A percentile compares a stretch with the other conserved stretches of the same genome.
These are phyloP conservation scores for Termitomyces sp. DNA, from an alignment of 768 basidiomycete species.

Conservation along the genomic window DNA sequence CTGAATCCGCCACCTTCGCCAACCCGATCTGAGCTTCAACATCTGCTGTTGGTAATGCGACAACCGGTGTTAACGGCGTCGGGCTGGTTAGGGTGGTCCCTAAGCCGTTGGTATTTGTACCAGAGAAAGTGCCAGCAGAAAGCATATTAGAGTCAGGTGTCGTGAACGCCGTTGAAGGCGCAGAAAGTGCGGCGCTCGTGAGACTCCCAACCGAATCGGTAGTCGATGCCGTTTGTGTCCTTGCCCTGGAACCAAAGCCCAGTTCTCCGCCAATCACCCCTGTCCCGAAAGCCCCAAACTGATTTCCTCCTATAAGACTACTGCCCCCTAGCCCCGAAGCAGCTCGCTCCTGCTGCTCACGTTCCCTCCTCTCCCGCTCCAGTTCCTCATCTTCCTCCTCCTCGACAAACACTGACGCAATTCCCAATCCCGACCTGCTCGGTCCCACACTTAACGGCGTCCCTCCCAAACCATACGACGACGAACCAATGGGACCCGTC, in stretches of 20 bases:
- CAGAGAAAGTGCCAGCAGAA: slow-evolving; percentile 27
- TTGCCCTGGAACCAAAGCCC: slow-evolving; percentile 41
- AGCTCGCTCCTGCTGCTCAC: slow-evolving; percentile 21
- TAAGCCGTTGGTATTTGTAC: slow-evolving; percentile 32
- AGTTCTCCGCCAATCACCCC: slow-evolving; percentile 36
- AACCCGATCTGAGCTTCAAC: slow-evolving; percentile 73
- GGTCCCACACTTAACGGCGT: slow-evolving; percentile 3
- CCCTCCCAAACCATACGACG: slow-evolving; percentile 53
- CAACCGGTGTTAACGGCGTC: slow-evolving; percentile 65
- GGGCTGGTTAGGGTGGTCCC: slow-evolving; percentile 47
- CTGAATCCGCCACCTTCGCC: slow-evolving; percentile 81
- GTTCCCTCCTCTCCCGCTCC: slow-evolving; percentile 45
- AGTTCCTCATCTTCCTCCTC: slow-evolving; percentile 77
- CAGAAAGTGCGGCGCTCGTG: slow-evolving; percentile 19
- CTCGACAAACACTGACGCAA: slow-evolving; percentile 56
- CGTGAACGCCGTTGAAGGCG: slow-evolving; percentile 52
- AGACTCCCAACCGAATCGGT: slow-evolving; percentile 34
- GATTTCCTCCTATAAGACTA: slow-evolving; percentile 27
- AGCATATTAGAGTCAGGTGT: slow-evolving; percentile 56
- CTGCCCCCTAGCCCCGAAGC: slow-evolving; percentile 25
- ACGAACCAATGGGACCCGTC: neutral
- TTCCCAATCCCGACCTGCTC: slow-evolving; percentile 41
- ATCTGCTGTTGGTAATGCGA: slow-evolving; percentile 69
- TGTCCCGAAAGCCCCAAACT: slow-evolving; percentile 24
- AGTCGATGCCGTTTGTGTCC: slow-evolving; percentile 54